Evolutionary conservation across 1,284 basidiomycete species (phyloP).

Genomic region (Afroboletus lepidellus): DNA sequence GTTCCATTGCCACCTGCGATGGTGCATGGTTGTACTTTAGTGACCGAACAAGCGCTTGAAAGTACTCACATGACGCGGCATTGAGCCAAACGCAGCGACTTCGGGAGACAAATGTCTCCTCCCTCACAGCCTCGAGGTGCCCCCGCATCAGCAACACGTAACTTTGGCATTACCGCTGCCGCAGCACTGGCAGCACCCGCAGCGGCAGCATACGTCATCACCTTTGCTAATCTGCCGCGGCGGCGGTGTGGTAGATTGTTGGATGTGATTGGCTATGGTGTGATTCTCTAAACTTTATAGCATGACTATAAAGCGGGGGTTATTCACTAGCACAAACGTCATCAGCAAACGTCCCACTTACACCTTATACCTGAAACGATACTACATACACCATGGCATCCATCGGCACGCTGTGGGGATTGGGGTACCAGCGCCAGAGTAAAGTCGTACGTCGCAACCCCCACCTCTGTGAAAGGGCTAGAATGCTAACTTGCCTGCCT

Average conservation of each 20-base stretch:
- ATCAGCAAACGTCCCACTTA: not conserved
- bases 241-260: not conserved
- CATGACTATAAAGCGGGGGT: not conserved
- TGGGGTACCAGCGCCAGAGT: conserved; percentile 25
- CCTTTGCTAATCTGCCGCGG: too few species aligned
- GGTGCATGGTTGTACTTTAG: too few species aligned
- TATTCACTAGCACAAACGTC: not conserved
- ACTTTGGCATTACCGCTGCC: not conserved
- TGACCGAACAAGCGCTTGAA: too few species aligned
- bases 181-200: not conserved
- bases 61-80: too few species aligned
- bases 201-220: not conserved
- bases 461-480: not conserved
- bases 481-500: not conserved
- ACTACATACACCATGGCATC: conserved; percentile 18
- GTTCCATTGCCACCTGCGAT: too few species aligned
- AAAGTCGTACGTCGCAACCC: conserved; percentile 24
- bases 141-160: too few species aligned
- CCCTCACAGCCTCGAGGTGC: too few species aligned
- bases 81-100: too few species aligned
- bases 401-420: conserved; percentile 25
- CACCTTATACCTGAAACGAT: not conserved
- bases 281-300: not conserved
- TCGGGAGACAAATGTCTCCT: too few species aligned
- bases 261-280: not conserved